A percentile compares a stretch with the other conserved stretches of the same genome.
These are phyloP conservation scores for Diutina ranongensis DNA, from an alignment of 1,139 yeast genomes.

Conservation along the genomic window DNA sequence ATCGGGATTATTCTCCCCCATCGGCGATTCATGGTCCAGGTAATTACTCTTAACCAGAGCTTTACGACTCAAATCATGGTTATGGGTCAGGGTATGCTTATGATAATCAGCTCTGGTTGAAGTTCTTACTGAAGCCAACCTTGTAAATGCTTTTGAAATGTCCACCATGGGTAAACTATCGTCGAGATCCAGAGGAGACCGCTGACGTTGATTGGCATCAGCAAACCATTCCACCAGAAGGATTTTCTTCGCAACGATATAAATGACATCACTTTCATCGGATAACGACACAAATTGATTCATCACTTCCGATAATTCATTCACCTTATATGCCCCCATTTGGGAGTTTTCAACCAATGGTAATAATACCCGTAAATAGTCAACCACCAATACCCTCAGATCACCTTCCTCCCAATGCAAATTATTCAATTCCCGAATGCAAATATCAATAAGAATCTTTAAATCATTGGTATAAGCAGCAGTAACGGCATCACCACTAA, in stretches of 20 bases:
- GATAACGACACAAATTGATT: constrained; percentile 25
- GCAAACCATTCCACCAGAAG: background rate
- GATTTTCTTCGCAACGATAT: background rate
- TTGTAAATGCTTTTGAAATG: constrained; percentile 14
- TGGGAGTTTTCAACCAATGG: constrained; percentile 65
- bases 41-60: background rate
- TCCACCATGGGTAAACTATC: constrained; percentile 9
- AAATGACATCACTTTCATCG: constrained; percentile 2
- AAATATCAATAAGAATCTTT: constrained; percentile 75
- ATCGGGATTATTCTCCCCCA: constrained; percentile 6
- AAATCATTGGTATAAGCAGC: constrained; percentile 76
- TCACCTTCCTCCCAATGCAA: constrained; percentile 39
- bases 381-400: constrained; percentile 43
- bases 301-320: constrained; percentile 41
- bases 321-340: constrained; percentile 45
- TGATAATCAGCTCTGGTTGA: constrained; percentile 27
- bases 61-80: constrained; percentile 9
- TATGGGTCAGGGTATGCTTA: constrained; percentile 23
- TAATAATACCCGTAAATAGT: constrained; percentile 64
- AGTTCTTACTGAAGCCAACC: constrained; percentile 27
- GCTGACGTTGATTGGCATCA: constrained; percentile 6
- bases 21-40: constrained; percentile 12
- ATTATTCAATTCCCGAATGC: constrained; percentile 68
- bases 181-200: constrained; percentile 2
- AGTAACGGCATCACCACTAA: constrained; percentile 53